Percentiles rank a stretch among this genome's conserved stretches.
These are phyloP conservation scores for Colletotrichum sp. DNA, from an alignment of 2,329 filamentous ascomycete species.

Conservation along the genomic window DNA sequence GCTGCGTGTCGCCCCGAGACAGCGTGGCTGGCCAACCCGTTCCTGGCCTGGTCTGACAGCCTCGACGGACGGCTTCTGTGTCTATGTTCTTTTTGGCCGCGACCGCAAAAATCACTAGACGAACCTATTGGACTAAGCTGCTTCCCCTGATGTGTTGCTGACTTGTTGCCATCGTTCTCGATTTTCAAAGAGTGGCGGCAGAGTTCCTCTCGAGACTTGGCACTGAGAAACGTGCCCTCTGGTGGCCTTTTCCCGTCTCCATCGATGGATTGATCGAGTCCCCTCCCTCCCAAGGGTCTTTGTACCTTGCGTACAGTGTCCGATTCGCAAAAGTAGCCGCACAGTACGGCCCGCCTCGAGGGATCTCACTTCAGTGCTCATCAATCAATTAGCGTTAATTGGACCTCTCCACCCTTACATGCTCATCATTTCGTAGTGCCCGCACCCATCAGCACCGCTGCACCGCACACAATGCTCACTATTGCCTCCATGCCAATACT, in stretches of 20 bases:
- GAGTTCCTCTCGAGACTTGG: background rate
- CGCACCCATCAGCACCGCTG: background rate
- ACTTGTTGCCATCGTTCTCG: background rate
- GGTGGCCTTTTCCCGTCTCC: background rate
- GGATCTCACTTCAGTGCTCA: background rate
- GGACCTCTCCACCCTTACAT: background rate
- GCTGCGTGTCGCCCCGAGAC: background rate
- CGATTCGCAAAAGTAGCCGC: background rate
- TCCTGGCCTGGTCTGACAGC: background rate
- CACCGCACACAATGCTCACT: background rate
- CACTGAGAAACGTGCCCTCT: background rate
- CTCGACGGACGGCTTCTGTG: background rate
- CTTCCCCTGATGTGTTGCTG: background rate
- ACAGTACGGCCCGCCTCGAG: background rate
- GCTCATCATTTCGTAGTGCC: background rate
- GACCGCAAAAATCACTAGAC: background rate
- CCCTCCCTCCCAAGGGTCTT: background rate
- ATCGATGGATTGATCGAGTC: background rate
- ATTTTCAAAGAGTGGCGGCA: background rate
- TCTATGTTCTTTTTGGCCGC: background rate
- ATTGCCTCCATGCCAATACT: background rate
- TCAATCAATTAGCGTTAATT: slow-evolving; percentile 7
- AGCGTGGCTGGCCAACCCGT: background rate
- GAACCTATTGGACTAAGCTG: background rate
- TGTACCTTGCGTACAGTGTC: background rate